These are phyloP conservation scores for Hemileccinum hortonii DNA, from an alignment of 1,284 basidiomycete species.

Conservation along the genomic window DNA sequence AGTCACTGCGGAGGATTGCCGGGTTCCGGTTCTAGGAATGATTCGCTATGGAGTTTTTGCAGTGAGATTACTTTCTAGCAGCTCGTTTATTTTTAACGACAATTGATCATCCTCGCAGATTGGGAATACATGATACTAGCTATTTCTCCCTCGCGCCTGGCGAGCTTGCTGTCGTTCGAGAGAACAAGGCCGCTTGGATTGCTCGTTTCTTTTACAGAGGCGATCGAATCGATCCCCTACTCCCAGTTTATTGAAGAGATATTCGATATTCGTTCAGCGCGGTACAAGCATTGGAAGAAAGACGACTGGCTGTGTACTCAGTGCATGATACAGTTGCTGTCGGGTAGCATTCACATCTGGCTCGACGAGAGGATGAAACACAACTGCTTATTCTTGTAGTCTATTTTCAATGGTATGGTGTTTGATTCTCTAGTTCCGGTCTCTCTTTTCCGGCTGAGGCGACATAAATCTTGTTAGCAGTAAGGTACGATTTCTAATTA, in stretches of 20 bases:
- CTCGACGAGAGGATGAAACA: not conserved
- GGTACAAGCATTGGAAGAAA: constrained; percentile 32
- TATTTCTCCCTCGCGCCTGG: not conserved
- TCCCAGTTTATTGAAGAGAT: constrained; percentile 27
- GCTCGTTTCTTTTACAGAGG: constrained; percentile 9
- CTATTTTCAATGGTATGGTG: not conserved
- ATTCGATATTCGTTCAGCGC: constrained; percentile 26
- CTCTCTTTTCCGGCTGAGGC: not conserved
- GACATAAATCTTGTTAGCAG: not conserved
- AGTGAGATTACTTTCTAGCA: constrained; percentile 19
- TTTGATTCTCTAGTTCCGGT: not conserved
- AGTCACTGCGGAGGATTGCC: constrained; percentile 16
- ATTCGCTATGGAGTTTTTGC: constrained; percentile 29
- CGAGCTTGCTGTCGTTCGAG: constrained; percentile 10
- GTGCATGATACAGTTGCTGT: constrained; percentile 32
- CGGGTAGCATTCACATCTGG: constrained; percentile 27
- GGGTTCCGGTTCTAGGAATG: too few species aligned
- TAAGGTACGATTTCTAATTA: not conserved
- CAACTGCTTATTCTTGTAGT: too few species aligned
- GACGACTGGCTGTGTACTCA: constrained; percentile 35
- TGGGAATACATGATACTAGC: constrained; percentile 20
- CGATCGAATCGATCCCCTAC: constrained; percentile 10
- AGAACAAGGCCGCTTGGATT: constrained; percentile 9
- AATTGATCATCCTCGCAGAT: constrained; percentile 11
- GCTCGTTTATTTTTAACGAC: not conserved